Base-by-base conservation (phyloP, 169 alveolate species). In the Cryptosporidium ryanae region DNA sequence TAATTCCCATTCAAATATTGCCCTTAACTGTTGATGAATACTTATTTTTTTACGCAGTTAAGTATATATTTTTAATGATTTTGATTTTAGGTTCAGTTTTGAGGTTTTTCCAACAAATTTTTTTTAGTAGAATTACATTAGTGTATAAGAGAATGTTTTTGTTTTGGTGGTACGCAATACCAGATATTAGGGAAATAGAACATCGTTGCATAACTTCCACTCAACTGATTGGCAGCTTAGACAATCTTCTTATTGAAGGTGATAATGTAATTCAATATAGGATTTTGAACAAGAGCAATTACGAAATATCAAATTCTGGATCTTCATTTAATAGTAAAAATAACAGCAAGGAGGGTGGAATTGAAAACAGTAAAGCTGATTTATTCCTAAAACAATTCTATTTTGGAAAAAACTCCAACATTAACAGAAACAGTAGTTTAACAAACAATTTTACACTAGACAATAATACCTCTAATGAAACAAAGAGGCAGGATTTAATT, bases 121-220 rank as follows among this genome's bases (percentile, higher is more conserved):
- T 76, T 8, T 23, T 43, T 21, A 59, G 17, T 21, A 38, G 21
- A 25, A 34, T 57, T 43, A n/a, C 64, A 3, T 1, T n/a, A 1
- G 4, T 38, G 4, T 59, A 46, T 15, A 13, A 27, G 23, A 76
- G 64, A 25, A 25, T 55, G 38, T 17, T 76, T 1, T 52, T 38
- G 10, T 70, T 67, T 55, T 91, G 94, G 94, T 91, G 93, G 93
- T 34, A 52, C 17, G 64, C 59, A 17, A 76, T 91, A 29, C 94
- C 94, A 13, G 94, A 91, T 65, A 65, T 84, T 46, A 52, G 94
- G 52, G 94, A 91, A 49, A 65, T 91, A 18, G 93, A 91, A 32
- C 94, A 91, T 66, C 83, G 94, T 21, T 65, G 82, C 48, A 91
- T 91, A 12, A 90, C 93, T 10, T 32, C 91, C 21, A 64, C 94